Evolutionary conservation across 202 grass and related monocot species (phyloP).

Genomic region (Setaria italica): DNA sequence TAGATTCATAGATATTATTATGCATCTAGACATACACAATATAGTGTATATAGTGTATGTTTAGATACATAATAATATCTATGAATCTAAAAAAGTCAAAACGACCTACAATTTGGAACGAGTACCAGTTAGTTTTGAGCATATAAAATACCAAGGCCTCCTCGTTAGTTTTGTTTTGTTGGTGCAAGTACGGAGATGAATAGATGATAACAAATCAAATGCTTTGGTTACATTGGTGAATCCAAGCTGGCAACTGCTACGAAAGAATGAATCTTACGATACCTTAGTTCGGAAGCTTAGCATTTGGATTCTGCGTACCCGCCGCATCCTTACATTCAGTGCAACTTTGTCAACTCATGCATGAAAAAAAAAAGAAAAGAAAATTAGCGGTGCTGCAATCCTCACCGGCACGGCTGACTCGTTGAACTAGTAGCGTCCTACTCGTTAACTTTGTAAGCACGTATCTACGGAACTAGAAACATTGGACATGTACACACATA

Average conservation of each 20-base stretch:
- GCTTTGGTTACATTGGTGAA: conserved; percentile 7
- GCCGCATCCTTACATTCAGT: neutral
- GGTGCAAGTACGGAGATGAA: neutral
- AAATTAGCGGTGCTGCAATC: neutral
- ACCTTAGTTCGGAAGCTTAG: neutral
- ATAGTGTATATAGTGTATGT: too few relatives aligned
- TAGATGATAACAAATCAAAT: neutral
- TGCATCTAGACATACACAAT: too few relatives aligned
- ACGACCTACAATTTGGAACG: too few relatives aligned
- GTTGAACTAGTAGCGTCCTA: neutral
- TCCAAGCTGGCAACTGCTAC: neutral
- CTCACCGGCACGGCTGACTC: neutral
- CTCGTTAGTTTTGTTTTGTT: conserved; percentile 2
- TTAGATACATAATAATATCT: too few relatives aligned
- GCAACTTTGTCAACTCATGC: conserved; percentile 3
- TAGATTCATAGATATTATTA: too few relatives aligned
- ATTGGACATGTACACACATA: neutral
- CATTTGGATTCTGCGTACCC: conserved; percentile 31
- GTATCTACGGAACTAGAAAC: neutral
- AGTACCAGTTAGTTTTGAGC: neutral
- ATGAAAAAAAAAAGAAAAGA: neutral
- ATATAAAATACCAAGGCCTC: conserved; percentile 11
- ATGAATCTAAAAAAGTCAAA: too few relatives aligned
- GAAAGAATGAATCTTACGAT: neutral
- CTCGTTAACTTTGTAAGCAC: neutral